Percentiles rank a stretch among this genome's conserved stretches.
Conservation (phyloP, 2,329 filamentous ascomycete genomes). For the Elsinoe necatrix region DNA sequence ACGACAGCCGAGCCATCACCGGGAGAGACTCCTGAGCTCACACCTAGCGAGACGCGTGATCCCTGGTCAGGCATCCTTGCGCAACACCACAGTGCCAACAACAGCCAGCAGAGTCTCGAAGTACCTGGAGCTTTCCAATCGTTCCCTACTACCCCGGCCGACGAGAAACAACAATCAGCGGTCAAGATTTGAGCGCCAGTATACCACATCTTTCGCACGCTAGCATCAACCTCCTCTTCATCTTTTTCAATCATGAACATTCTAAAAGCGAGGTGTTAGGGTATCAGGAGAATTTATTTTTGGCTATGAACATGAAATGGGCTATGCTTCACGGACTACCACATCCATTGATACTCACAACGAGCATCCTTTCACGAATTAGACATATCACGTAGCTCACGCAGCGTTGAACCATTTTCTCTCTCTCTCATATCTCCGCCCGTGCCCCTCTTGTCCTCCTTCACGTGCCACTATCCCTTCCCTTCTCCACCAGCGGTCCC, state of each 20-base stretch:
- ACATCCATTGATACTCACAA: neutral
- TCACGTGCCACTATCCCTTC: neutral
- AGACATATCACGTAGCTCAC: slow-evolving; percentile 12
- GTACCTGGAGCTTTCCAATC: slow-evolving; percentile 30
- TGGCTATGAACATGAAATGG: neutral
- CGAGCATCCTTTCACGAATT: neutral
- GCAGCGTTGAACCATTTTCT: neutral
- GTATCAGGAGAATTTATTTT: neutral
- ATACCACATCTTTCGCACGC: neutral
- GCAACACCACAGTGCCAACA: slow-evolving; percentile 17
- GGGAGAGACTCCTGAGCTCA: neutral
- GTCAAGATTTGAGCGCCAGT: neutral
- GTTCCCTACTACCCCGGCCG: slow-evolving; percentile 18
- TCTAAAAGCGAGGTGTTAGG: slow-evolving; percentile 9
- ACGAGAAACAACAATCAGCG: slow-evolving; percentile 2
- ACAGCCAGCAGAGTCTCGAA: slow-evolving; percentile 19
- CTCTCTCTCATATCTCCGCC: neutral
- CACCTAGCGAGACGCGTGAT: neutral
- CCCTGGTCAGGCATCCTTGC: slow-evolving; percentile 11
- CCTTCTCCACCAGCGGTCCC: too few relatives aligned
- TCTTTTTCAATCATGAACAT: neutral
- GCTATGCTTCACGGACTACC: neutral
- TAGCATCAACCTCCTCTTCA: neutral
- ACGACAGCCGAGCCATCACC: slow-evolving; percentile 1
- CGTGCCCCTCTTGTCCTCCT: neutral